Evolutionary conservation across 2,329 filamentous ascomycete genomes (phyloP), one percentile per base, ranked within the genome.

Genomic region (Zasmidium angulare): DNA sequence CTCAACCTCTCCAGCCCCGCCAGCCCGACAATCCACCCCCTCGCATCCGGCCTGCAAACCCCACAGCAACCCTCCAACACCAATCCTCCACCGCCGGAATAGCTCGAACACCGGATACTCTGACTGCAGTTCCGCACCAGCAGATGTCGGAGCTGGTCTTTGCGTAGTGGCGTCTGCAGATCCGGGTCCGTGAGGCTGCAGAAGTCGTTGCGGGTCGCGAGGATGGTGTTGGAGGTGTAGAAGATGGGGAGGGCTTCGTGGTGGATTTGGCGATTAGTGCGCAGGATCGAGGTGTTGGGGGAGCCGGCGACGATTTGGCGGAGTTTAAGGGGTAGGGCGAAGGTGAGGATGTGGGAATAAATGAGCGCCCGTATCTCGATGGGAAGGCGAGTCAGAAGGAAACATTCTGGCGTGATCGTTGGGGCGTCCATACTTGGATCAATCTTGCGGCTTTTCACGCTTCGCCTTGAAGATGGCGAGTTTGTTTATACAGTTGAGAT

Each of bases 211-310:
- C 63, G 46, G 9, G 61, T 59, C 14, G 55, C 58, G 19, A 63
- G 24, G 61, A 82, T 82, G 11, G 75, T 69, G 61, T 81, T 80
- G 47, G 78, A 69, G 22, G 75, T 65, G 58, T 75, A 74, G 71
- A 82, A 81, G 36, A 81, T 71, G 19, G 68, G 71, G 23, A 73
- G 72, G 3, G 79, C 74, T 66, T 83, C 81, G 49, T 68, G 62
- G 60, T 78, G 74, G 43, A 82, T 68, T 61, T 79, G 79, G 11
- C 72, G 75, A 64, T 72, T 77, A 69, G 77, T 64, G 68, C 64
- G 71, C 74, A 78, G 61, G 64, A 65, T 60, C 23, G 53, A 43
- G 11, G 63, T 63, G 50, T 65, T 63, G n/a, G 58, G 62, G 46
- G 63, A 64, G n/a, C 64, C 66, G 23, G 68, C 66, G 4, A 61